These are phyloP conservation scores for Aureoboletus auriporus DNA, from an alignment of 768 basidiomycete species.

Conservation along the genomic window DNA sequence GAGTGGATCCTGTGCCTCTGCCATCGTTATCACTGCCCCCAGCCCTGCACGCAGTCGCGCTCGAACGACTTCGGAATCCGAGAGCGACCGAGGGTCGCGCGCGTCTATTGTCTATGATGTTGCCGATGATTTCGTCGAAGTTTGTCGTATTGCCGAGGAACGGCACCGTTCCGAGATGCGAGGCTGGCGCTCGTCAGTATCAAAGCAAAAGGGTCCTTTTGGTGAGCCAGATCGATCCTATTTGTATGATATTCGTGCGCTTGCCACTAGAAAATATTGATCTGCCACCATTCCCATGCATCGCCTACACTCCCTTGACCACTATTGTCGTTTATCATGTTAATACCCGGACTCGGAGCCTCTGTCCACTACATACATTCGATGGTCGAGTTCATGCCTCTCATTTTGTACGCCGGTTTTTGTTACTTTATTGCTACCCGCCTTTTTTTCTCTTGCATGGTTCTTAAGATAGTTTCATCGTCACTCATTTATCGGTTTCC, in stretches of 20 bases:
- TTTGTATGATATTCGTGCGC: conserved; percentile 78
- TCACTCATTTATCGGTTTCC: conserved; percentile 19
- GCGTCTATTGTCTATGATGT: conserved; percentile 77
- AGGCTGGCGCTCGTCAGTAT: conserved; percentile 54
- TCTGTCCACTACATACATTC: conserved; percentile 19
- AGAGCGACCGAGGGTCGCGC: conserved; percentile 70
- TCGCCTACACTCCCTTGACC: neutral
- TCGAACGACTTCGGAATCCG: conserved; percentile 69
- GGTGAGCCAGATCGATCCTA: conserved; percentile 55
- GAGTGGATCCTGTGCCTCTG: conserved; percentile 21
- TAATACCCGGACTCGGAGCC: conserved; percentile 19
- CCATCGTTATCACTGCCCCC: conserved; percentile 38
- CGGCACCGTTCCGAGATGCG: conserved; percentile 82
- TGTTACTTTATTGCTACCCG: conserved; percentile 27
- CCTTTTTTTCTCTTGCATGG: conserved; percentile 20
- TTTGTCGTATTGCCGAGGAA: conserved; percentile 73
- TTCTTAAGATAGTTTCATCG: conserved; percentile 25
- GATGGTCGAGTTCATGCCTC: conserved; percentile 20
- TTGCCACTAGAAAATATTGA: conserved; percentile 83
- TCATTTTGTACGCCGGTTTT: conserved; percentile 25
- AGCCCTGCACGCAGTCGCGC: conserved; percentile 63
- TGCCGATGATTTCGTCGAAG: conserved; percentile 67
- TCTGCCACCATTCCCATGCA: conserved; percentile 1
- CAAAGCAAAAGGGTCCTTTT: conserved; percentile 19
- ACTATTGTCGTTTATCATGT: conserved; percentile 12